Evolutionary conservation across 768 basidiomycete species (phyloP).

Genomic region (Tylopilus cervinicoccineus): DNA sequence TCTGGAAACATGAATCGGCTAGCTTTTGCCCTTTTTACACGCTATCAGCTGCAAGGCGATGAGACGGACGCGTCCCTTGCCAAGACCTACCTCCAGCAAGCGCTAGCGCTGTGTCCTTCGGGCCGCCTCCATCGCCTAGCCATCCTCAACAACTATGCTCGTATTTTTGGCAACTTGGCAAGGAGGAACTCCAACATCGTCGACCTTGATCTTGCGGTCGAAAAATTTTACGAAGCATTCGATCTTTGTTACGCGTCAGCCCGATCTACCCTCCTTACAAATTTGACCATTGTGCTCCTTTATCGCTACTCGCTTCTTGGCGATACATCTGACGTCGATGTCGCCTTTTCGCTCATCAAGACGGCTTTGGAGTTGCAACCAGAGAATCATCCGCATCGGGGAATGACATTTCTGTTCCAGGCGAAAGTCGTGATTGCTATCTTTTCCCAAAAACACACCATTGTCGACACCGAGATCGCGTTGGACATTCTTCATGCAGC

Average conservation of each 20-base stretch:
- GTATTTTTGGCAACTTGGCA: constrained; percentile 12
- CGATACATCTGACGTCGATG: constrained; percentile 17
- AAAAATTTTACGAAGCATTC: constrained; percentile 19
- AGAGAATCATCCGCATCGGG: constrained; percentile 13
- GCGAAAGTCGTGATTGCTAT: constrained; percentile 16
- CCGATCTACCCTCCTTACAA: constrained; percentile 8
- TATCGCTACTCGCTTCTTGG: constrained; percentile 4
- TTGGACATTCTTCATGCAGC: constrained; percentile 15
- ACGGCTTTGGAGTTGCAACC: constrained; percentile 9
- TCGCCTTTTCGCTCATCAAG: constrained; percentile 17
- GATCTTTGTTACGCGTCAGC: constrained; percentile 6
- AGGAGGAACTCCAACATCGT: not conserved
- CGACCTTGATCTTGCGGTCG: constrained; percentile 16
- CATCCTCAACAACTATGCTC: constrained; percentile 14
- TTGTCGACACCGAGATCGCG: constrained; percentile 17
- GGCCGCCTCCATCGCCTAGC: not conserved
- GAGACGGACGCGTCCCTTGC: constrained; percentile 17
- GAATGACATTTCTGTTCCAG: constrained; percentile 16
- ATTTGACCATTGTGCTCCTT: constrained; percentile 6
- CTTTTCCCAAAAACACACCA: constrained; percentile 1
- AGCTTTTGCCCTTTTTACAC: constrained; percentile 15
- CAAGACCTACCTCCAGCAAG: constrained; percentile 11
- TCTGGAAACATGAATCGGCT: constrained; percentile 8
- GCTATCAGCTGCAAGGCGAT: constrained; percentile 20
- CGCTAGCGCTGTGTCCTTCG: constrained; percentile 10